Evolutionary conservation across 306 rosid species (phyloP).

Genomic region (Morella rubra): DNA sequence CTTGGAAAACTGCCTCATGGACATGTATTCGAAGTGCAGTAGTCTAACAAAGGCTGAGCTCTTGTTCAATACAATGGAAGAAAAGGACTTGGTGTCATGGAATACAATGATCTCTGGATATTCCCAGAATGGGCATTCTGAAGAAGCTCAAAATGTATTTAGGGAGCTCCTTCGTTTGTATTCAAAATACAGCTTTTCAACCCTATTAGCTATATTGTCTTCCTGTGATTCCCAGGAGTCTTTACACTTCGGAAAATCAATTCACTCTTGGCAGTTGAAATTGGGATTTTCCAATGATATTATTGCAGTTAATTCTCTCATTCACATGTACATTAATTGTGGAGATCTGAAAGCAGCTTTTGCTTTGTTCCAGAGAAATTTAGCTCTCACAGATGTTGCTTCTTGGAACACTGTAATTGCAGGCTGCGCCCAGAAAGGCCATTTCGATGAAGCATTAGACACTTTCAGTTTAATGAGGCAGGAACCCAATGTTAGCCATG

Average conservation of each 20-base stretch:
- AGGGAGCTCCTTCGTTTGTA: constrained; percentile 33
- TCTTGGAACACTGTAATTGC: constrained; percentile 58
- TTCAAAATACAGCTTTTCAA: constrained; percentile 37
- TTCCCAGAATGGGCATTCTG: constrained; percentile 43
- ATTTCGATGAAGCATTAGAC: constrained; percentile 39
- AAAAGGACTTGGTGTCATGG: constrained; percentile 59
- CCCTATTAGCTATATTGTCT: constrained; percentile 46
- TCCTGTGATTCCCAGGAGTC: constrained; percentile 41
- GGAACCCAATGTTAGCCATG: constrained; percentile 35
- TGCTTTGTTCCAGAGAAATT: constrained; percentile 44
- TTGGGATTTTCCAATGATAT: constrained; percentile 44
- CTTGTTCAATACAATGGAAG: constrained; percentile 38
- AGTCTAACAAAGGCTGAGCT: constrained; percentile 37
- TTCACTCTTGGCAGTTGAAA: constrained; percentile 64
- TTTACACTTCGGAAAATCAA: constrained; percentile 49
- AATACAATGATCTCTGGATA: constrained; percentile 64
- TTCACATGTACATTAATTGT: constrained; percentile 52
- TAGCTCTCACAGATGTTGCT: constrained; percentile 32
- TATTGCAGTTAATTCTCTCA: constrained; percentile 45
- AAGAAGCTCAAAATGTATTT: constrained; percentile 47
- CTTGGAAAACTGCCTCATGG: constrained; percentile 43
- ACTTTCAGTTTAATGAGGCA: constrained; percentile 44
- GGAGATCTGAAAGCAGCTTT: constrained; percentile 43
- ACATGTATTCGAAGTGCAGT: constrained; percentile 53
- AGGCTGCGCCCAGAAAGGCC: constrained; percentile 38